Evolutionary conservation across 2,329 filamentous ascomycete species (phyloP), one percentile per base, ranked within the genome.

Genomic region (Aspergillus pseudotamarii): DNA sequence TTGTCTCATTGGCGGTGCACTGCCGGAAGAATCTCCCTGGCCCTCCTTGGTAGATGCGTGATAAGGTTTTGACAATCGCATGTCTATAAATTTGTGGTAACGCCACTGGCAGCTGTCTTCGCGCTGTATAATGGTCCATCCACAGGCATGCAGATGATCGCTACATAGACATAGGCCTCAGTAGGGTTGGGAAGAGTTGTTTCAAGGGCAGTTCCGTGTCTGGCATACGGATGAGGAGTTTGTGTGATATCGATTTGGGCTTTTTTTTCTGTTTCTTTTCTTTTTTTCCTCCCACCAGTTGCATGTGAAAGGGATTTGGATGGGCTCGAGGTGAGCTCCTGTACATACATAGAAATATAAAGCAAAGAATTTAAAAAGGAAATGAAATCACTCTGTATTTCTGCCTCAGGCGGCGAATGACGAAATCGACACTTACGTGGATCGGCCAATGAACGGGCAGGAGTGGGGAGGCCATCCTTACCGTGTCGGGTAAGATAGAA

Each of bases 391-490:
- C 14, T 36, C 16, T 41, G 16, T 11, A 6, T 51, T 19, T 6
- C 48, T 51, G 51, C 51, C 51, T 55, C 8, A 55, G 51, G 51
- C 30, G 34, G 16, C 51, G 51, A 55, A 55, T 55, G 51, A 55
- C 51, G 30, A 36, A 55, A 38, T 55, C 51, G 32, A 55, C 32
- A 55, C 51, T 55, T 36, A 34, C 6, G 51, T 19, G 51, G 51
- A 6, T n/a, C 32, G 41, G 51, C 51, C 51, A 55, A 55, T 55
- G 32, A 55, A 23, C 2, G 12, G 19, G 11, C 1, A 9, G 32
- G 1, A 8, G 32, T 55, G 48, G 32, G 51, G 51, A 36, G 10
- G 19, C 32, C n/a, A 16, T 55, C 51, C 51, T 54, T 54, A 36
- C 51, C 51, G 3, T n/a, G 3, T 54, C 16, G 30, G 51, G 51